Percentiles rank a stretch among this genome's conserved stretches.
Evolutionary conservation across 805 yeast genomes (phyloP).

Genomic region (Danielozyma ontarioensis): DNA sequence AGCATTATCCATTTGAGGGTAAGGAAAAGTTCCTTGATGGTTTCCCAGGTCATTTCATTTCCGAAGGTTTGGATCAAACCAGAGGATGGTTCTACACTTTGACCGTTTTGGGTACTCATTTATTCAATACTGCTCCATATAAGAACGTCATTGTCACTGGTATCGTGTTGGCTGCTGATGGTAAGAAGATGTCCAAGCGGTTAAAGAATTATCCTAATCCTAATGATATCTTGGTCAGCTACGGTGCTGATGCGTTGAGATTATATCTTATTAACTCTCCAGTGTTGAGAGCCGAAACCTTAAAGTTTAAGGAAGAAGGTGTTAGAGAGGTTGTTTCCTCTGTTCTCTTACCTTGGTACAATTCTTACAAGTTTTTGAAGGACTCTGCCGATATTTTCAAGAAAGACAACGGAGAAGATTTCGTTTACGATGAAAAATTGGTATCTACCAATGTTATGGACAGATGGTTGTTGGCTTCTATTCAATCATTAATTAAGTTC

Average conservation of each 20-base stretch:
- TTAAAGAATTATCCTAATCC: slow-evolving; percentile 98
- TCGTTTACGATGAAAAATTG: slow-evolving; percentile 62
- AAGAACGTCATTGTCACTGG: slow-evolving; percentile 94
- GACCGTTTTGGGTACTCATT: slow-evolving; percentile 90
- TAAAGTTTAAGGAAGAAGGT: slow-evolving; percentile 98
- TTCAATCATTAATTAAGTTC: slow-evolving; percentile 82
- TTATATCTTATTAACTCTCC: slow-evolving; percentile 96
- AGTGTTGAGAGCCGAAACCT: slow-evolving; percentile 91
- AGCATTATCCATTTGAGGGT: slow-evolving; percentile 94
- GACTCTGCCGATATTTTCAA: slow-evolving; percentile 84
- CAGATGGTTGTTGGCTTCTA: slow-evolving; percentile 93
- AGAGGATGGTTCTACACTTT: slow-evolving; percentile 99
- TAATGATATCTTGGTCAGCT: slow-evolving; percentile 66
- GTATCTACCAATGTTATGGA: slow-evolving; percentile 90
- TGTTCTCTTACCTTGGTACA: slow-evolving; percentile 98
- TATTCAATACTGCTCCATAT: slow-evolving; percentile 90
- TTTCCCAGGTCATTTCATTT: slow-evolving; percentile 96
- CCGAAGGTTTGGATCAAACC: slow-evolving; percentile 99
- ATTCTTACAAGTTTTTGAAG: slow-evolving; percentile 92
- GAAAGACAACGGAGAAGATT: slow-evolving; percentile 67
- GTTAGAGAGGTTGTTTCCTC: slow-evolving; percentile 96
- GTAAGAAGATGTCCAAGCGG: slow-evolving; percentile 98
- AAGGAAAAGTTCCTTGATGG: slow-evolving; percentile 61
- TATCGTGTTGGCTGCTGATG: slow-evolving; percentile 95
- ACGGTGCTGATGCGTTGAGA: slow-evolving; percentile 98